Base-by-base conservation (phyloP, 2,329 filamentous ascomycete genomes). In the Pseudogymnoascus sp. region DNA sequence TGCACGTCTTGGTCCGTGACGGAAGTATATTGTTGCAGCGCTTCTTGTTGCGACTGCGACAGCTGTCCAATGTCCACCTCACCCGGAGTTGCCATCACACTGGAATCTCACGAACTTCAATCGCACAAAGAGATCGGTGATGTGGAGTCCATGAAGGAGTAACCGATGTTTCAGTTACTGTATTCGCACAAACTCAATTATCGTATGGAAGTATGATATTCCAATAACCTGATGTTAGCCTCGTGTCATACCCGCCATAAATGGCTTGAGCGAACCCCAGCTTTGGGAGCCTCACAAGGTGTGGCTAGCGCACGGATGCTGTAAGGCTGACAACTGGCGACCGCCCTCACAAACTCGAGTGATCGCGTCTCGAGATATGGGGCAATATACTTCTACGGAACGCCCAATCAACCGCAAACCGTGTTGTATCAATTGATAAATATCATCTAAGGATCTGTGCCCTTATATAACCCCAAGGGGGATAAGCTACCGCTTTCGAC, bases 11-110 rank as follows among this genome's bases (percentile, higher is more conserved):
- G 92, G 69, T 93, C 87, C 25, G 95, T 97, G 60, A 99, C 89
- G 61, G 89, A 84, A 14, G 88, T 91, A 76, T 92, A 96, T 72
- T 96, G 93, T 70, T 96, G 88, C 25, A 99, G 84, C 56, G 91
- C 89, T 61, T 88, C 84, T 75, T 91, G 91, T 79, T 97, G 92
- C 68, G 84, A 84, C 67, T 87, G 78, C 60, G 89, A 89, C 72
- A 97, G 87, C 75, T 87, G 82, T 70, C 82, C 82, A 70, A 89
- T 80, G 74, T 90, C 86, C 64, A 83, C 70, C 63, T 81, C 81
- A 42, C 71, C 67, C 64, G 76, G 76, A 66, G 73, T 73, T 67
- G 79, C 76, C 75, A 82, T 79, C 16, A 36, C 50, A 56, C 28
- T n/a, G 11, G 28, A 34, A 21, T 34, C 28, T 56, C 50, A 56